These are phyloP conservation scores for Plenodomus tracheiphilus DNA, from an alignment of 2,329 filamentous ascomycete genomes.

Conservation along the genomic window DNA sequence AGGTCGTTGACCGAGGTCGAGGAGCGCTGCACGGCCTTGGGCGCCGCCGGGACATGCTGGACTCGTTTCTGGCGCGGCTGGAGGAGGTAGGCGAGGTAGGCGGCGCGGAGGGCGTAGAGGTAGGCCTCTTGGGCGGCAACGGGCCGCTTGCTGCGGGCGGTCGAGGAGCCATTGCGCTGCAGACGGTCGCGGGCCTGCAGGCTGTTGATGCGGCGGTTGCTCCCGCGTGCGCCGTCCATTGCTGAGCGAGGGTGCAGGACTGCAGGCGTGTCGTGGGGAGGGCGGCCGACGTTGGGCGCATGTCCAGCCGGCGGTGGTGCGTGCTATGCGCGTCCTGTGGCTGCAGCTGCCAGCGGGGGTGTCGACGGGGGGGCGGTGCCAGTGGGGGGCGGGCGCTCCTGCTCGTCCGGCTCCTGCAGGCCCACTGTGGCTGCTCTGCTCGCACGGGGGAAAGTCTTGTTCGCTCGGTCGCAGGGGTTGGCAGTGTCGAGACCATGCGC, in stretches of 20 bases:
- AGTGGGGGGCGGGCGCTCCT: too few species aligned
- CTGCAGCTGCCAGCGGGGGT: constrained; percentile 17
- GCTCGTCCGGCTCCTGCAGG: too few species aligned
- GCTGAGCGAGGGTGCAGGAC: constrained; percentile 12
- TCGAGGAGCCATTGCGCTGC: constrained; percentile 44
- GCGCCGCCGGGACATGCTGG: constrained; percentile 72
- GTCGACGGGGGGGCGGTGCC: constrained; percentile 12
- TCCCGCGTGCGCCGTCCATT: constrained; percentile 39
- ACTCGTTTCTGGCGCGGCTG: constrained; percentile 88
- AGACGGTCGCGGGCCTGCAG: constrained; percentile 47
- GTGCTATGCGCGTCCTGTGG: neutral
- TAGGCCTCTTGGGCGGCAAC: constrained; percentile 76
- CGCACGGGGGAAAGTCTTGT: too few species aligned
- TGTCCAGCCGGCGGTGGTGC: constrained; percentile 15
- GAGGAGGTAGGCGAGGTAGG: constrained; percentile 89
- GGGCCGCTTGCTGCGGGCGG: constrained; percentile 40
- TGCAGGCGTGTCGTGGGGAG: constrained; percentile 16
- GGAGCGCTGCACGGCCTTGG: constrained; percentile 66
- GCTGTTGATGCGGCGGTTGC: constrained; percentile 48
- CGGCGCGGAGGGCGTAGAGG: constrained; percentile 84
- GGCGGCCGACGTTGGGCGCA: constrained; percentile 24
- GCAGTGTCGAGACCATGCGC: too few species aligned
- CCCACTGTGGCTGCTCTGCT: too few species aligned
- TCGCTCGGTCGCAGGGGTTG: too few species aligned
- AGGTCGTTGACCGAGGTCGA: constrained; percentile 77